These are phyloP conservation scores for Russula sp. DNA, from an alignment of 768 basidiomycete species.

Conservation along the genomic window DNA sequence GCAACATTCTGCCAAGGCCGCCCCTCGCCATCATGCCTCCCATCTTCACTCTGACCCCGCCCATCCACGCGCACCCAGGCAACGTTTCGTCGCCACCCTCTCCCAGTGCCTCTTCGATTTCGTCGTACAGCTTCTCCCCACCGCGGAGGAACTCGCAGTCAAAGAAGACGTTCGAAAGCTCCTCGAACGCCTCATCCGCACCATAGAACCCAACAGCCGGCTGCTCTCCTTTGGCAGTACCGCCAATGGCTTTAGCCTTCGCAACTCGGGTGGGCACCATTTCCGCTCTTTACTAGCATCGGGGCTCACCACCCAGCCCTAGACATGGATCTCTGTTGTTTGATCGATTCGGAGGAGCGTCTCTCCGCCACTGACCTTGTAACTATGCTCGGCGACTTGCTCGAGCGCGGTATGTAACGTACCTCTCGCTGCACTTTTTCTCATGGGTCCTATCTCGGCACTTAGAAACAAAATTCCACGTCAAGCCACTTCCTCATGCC, in stretches of 20 bases:
- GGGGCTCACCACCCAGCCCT: not conserved
- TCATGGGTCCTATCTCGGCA: constrained; percentile 15
- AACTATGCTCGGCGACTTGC: constrained; percentile 85
- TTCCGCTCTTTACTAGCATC: not conserved
- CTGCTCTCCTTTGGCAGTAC: constrained; percentile 94
- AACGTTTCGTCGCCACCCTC: constrained; percentile 70
- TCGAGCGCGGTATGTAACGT: constrained; percentile 70
- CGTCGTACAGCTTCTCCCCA: constrained; percentile 86
- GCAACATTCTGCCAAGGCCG: constrained; percentile 9
- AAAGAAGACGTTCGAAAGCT: constrained; percentile 96
- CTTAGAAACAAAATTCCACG: constrained; percentile 89
- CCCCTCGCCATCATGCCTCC: constrained; percentile 14
- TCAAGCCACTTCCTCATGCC: constrained; percentile 93
- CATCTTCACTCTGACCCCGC: constrained; percentile 11
- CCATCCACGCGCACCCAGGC: constrained; percentile 34
- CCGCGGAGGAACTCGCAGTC: constrained; percentile 81
- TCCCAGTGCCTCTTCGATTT: constrained; percentile 91
- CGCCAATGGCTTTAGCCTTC: constrained; percentile 93
- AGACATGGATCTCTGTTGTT: constrained; percentile 99
- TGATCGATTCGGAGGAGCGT: constrained; percentile 82
- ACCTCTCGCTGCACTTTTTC: constrained; percentile 3
- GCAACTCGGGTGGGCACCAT: constrained; percentile 73
- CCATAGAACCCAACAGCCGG: constrained; percentile 86
- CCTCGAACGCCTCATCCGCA: constrained; percentile 91
- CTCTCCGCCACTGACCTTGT: constrained; percentile 85